Base-by-base conservation (phyloP, 1,284 basidiomycete genomes). In the Pisolithus thermaeus region DNA sequence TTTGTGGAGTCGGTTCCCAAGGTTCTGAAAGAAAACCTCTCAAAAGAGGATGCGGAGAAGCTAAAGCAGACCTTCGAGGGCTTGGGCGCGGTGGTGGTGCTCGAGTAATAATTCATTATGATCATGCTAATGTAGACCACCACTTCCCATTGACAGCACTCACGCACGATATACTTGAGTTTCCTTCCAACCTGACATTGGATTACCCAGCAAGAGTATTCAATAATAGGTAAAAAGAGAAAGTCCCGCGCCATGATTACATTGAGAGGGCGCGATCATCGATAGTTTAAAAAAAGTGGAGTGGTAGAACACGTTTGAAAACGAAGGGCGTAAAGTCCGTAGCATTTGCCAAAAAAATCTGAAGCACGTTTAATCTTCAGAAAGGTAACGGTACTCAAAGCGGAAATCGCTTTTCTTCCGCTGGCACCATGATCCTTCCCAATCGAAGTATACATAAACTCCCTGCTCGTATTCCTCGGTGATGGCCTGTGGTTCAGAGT, bases 381-480 rank as follows among this genome's bases (percentile, higher is more conserved):
- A 91, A 52, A 94, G 74, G 75, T 92, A 93, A 58, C 91, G 87
- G 70, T 93, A 93, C 72, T 92, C 92, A 66, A 97, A 98, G 37
- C 92, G 82, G 80, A 99, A 99, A 72, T 98, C 95, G 68, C 87
- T 89, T 81, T 99, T 99, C 75, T 95, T 93, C 63, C 96, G 81
- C 70, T 97, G 94, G 70, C 94, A 97, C 97, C 96, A 98, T 56
- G 90, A 91, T 54, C 91, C 91, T 70, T 96, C 92, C 92, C 92
- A 96, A 71, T 96, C 92, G 70, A 96, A 96, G 77, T 96, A 95
- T 50, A 94, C 90, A 68, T 95, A 96, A 25, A 96, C 94, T 16
- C 97, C 97, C 73, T 99, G 94, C 72, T 99, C 97, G 68, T 98
- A 99, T 70, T 99, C 97, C 64, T 98, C 96, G 45, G 97, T 99